These are phyloP conservation scores for Eutrema heterophyllum DNA, from an alignment of 345 rosid species.

Conservation along the genomic window DNA sequence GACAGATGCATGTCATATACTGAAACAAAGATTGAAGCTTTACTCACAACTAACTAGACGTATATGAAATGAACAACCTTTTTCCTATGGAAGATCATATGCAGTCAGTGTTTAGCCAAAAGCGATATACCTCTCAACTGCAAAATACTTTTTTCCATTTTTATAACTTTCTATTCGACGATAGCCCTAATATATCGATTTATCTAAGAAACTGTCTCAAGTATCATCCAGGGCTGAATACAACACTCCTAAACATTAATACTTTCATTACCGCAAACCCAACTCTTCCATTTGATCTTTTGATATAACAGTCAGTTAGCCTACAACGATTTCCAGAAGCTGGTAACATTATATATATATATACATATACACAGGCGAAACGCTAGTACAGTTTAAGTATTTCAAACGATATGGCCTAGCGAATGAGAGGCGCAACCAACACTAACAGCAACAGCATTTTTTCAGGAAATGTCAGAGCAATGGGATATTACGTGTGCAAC, in stretches of 20 bases:
- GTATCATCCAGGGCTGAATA: neutral
- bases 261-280: neutral
- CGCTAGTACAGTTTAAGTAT: too few relatives aligned
- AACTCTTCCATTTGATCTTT: neutral
- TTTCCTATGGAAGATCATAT: neutral
- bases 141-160: neutral
- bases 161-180: neutral
- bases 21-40: neutral
- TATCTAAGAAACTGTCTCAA: neutral
- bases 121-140: neutral
- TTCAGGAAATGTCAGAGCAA: constrained; percentile 1
- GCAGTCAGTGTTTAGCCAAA: neutral
- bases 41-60: neutral
- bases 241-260: neutral
- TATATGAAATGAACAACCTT: neutral
- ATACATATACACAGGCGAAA: too few relatives aligned
- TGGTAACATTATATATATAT: neutral
- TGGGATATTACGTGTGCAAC: neutral
- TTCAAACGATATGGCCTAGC: neutral
- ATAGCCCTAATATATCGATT: neutral
- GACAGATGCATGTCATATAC: constrained; percentile 1
- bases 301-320: neutral
- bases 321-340: neutral
- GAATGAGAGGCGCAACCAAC: neutral
- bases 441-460: neutral